Base-by-base conservation (phyloP, 495 filamentous ascomycete genomes). In the Aspergillus sclerotiicarbonarius region DNA sequence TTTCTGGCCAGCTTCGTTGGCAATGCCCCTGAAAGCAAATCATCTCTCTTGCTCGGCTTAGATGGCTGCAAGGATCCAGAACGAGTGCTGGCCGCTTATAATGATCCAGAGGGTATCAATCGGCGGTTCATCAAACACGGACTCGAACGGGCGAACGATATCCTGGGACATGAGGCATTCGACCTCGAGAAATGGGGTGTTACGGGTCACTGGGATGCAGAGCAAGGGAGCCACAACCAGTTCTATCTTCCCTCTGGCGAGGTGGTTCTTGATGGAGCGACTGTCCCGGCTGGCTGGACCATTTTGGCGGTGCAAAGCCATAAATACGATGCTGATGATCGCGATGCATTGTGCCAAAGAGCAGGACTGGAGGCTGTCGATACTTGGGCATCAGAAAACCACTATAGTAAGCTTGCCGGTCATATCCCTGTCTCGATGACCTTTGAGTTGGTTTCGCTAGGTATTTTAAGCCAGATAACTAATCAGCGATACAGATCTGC, bases 91-190 rank as follows among this genome's bases (percentile, higher is more conserved):
- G 19, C 25, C 12, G 55, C 55, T 12, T 57, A 57, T 19, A 57
- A 57, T 43, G 55, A 57, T 19, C 46, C 55, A 0, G 55, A 57
- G 10, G 55, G 55, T n/a, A 18, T 57, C 0, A 57, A 57, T 31
- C 55, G 50, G 13, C 55, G 55, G 12, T 57, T 57, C 19, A 39
- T 57, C 12, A 57, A 44, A 46, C 48, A 57, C 13, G 55, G 55
- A 8, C 20, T 57, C 0, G 46, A 20, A 4, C 32, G 46, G 19
- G 55, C 55, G 8, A 57, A 57, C 21, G 21, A 30, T 37, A 32
- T 51, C 6, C 47, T 57, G 7, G 55, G 21, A 33, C 13, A 32
- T 16, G 55, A 51, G 55, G 46, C 33, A 13, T 57, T 57, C 16
- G 46, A 37, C 6, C 33, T 57, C 8, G 46, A 51, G 6, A 39